Conservation (phyloP, 164 flowering plant genomes). For the Stephania cephalantha region DNA sequence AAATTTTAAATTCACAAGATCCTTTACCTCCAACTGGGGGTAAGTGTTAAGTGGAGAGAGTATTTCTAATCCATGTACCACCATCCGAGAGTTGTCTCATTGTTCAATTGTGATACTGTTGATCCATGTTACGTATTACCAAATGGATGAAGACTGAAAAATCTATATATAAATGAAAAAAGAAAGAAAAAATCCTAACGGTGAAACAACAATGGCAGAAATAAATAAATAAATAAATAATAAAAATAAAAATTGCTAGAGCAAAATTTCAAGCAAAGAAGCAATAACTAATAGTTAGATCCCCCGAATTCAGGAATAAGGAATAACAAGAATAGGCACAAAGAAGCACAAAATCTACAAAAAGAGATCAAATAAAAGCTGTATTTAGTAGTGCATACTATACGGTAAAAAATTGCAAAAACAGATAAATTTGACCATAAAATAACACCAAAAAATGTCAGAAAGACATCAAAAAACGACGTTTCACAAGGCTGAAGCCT, state of each 20-base stretch:
- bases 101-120: not conserved
- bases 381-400: not conserved
- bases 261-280: not conserved
- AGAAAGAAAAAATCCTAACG: not conserved
- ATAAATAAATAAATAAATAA: too few relatives aligned
- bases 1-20: not conserved
- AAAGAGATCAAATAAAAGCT: not conserved
- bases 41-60: not conserved
- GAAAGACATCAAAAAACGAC: too few relatives aligned
- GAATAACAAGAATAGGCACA: too few relatives aligned
- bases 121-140: too few relatives aligned
- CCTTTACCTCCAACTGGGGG: not conserved
- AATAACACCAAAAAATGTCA: too few relatives aligned
- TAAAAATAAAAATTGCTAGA: not conserved
- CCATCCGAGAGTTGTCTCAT: not conserved
- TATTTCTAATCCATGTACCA: not conserved
- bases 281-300: not conserved
- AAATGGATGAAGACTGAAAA: too few relatives aligned
- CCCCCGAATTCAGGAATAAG: not conserved
- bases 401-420: not conserved
- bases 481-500: not conserved
- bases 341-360: not conserved
- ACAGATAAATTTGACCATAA: not conserved
- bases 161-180: too few relatives aligned
- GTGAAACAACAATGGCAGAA: not conserved